Evolutionary conservation across 1,139 yeast species (phyloP).

Genomic region (Magnusiomyces suaveolens): DNA sequence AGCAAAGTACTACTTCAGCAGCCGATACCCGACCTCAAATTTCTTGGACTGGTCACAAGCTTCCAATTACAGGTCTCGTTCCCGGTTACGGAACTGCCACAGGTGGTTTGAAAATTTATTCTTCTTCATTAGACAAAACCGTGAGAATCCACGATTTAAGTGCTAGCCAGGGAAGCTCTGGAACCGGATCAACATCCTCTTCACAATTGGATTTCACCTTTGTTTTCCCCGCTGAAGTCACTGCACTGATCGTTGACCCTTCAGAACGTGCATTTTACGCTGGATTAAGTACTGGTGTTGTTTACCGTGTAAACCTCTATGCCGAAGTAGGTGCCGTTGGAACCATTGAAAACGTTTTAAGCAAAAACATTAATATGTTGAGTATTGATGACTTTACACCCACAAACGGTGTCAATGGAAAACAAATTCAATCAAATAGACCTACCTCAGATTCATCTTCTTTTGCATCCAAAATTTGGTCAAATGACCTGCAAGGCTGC

Average conservation of each 20-base stretch:
- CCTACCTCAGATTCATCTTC: conserved; percentile 18
- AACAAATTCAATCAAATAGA: neutral
- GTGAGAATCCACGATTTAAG: conserved; percentile 41
- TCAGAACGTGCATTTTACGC: conserved; percentile 67
- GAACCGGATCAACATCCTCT: neutral
- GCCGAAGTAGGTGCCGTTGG: neutral
- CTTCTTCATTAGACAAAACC: conserved; percentile 70
- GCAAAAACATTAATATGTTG: neutral
- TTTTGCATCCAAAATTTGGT: conserved; percentile 40
- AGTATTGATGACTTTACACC: conserved; percentile 29
- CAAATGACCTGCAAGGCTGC: conserved; percentile 3
- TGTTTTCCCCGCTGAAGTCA: conserved; percentile 51
- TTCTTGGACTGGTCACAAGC: conserved; percentile 63
- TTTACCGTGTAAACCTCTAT: conserved; percentile 49
- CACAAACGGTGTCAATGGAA: conserved; percentile 4
- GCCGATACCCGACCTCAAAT: conserved; percentile 36
- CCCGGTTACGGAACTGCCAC: conserved; percentile 51
- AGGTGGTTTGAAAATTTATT: conserved; percentile 35
- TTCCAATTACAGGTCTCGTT: conserved; percentile 57
- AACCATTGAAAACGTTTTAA: neutral
- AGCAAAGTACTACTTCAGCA: conserved; percentile 23
- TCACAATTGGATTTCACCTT: conserved; percentile 47
- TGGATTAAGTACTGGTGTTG: conserved; percentile 57
- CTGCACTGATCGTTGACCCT: conserved; percentile 63
- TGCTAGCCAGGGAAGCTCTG: neutral